Evolutionary conservation across 306 rosid genomes (phyloP), one percentile per base, ranked within the genome.

Genomic region (Carpinus fangiana): DNA sequence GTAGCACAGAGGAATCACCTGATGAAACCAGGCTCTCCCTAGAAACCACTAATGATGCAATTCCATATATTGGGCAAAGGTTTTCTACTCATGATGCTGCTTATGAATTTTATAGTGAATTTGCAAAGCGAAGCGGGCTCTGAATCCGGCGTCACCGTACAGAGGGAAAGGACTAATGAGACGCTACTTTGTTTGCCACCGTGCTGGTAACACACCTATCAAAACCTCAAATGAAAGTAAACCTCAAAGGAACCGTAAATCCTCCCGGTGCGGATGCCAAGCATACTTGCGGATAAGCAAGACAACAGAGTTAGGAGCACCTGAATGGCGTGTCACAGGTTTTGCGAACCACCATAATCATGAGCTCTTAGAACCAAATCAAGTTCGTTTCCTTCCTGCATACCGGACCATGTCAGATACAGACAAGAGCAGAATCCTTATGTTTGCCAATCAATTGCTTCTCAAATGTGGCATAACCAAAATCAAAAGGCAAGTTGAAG

Each of bases 351-450:
- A 94, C 71, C 98, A 94, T 82, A 94, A 94, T 89, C 98, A 94
- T 72, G 91, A 94, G 57, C 91, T 94, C 45, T 79, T 94, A 76
- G 98, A 94, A 81, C 94, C 98, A 76, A 92, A 89, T 81, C 98
- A 94, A 87, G 98, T 94, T 82, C 97, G 98, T 12, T 94, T 94
- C 75, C 98, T 94, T 86, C 98, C 98, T 48, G 98, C 98, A 31
- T 94, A 94, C 74, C 83, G 98, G 82, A 92, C 97, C 60, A 92
- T 94, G 66, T 88, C 97, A 2, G 98, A 94, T 34, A 62, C 89
- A 38, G 98, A 94, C 85, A 94, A 92, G 86, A 85, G 83, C 76
- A 87, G 98, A 76, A 92, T 94, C 78, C 87, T 94, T 43, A 92
- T 92, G 97, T 92, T 88, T 92, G 94, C 97, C 72, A 94, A 23